Evolutionary conservation across 805 yeast species (phyloP).

Genomic region (Lipomyces sp.): DNA sequence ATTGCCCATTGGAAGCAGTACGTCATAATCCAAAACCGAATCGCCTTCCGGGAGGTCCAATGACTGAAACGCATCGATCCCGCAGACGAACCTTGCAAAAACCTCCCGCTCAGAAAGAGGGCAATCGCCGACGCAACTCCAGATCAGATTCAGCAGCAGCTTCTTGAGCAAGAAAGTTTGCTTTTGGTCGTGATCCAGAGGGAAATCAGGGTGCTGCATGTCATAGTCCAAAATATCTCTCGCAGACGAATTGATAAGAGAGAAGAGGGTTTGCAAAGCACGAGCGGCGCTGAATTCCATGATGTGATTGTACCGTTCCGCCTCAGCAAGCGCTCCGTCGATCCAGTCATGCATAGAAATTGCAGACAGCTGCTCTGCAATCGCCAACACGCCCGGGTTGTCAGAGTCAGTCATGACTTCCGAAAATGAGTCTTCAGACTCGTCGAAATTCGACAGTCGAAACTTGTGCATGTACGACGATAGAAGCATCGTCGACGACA

Average conservation of each 20-base stretch:
- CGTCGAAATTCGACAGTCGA: slow-evolving; percentile 20
- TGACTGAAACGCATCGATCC: neutral
- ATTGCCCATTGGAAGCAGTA: slow-evolving; percentile 45
- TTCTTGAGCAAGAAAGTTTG: slow-evolving; percentile 27
- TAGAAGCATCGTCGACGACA: slow-evolving; percentile 31
- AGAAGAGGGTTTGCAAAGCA: slow-evolving; percentile 42
- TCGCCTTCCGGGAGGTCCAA: slow-evolving; percentile 22
- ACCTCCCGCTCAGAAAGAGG: slow-evolving; percentile 39
- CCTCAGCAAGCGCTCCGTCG: slow-evolving; percentile 31
- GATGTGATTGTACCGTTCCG: slow-evolving; percentile 45
- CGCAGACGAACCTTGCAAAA: slow-evolving; percentile 21
- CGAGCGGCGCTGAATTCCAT: slow-evolving; percentile 48
- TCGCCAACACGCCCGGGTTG: neutral
- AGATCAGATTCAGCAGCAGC: slow-evolving; percentile 43
- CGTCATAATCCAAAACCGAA: slow-evolving; percentile 44
- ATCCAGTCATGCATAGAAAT: slow-evolving; percentile 21
- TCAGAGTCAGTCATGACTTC: slow-evolving; percentile 29
- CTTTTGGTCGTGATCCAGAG: slow-evolving; percentile 33
- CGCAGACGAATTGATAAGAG: slow-evolving; percentile 43
- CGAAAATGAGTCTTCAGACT: slow-evolving; percentile 25
- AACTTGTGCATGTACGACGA: slow-evolving; percentile 31
- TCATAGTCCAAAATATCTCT: slow-evolving; percentile 33
- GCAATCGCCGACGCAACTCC: slow-evolving; percentile 68
- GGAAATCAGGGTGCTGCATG: slow-evolving; percentile 31
- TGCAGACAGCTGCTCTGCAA: neutral